Conservation (phyloP, 2,329 filamentous ascomycete species). For the Hymenoscyphus repandus region DNA sequence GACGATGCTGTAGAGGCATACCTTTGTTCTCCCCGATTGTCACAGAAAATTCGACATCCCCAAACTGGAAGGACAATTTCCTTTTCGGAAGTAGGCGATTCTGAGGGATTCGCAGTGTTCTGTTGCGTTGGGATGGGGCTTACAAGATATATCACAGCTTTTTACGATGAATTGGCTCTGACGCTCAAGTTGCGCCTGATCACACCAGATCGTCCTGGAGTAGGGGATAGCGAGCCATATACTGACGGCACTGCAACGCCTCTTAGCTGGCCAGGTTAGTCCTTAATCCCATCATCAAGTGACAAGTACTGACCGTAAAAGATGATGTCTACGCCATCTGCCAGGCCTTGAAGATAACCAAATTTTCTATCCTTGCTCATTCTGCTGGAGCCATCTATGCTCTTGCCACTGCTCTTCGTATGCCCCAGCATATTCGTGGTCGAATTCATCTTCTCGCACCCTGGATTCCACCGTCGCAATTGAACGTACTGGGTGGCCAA, state of each 20-base stretch:
- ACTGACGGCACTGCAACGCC: conserved; percentile 78
- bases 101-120: conserved; percentile 85
- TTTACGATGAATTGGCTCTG: conserved; percentile 91
- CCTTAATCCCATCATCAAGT: not conserved
- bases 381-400: conserved; percentile 98
- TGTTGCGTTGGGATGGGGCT: conserved; percentile 98
- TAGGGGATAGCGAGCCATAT: conserved; percentile 86
- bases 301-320: conserved; percentile 31
- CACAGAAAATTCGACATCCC: conserved; percentile 81
- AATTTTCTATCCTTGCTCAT: conserved; percentile 93
- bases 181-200: conserved; percentile 86
- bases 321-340: conserved; percentile 91
- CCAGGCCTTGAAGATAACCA: conserved; percentile 83
- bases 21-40: conserved; percentile 74
- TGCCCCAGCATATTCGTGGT: conserved; percentile 92
- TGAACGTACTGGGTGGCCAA: conserved; percentile 69
- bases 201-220: conserved; percentile 87
- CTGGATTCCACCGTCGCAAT: conserved; percentile 94
- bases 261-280: conserved; percentile 85
- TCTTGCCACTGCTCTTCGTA: conserved; percentile 85
- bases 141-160: conserved; percentile 91
- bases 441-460: conserved; percentile 91
- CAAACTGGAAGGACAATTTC: conserved; percentile 84
- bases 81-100: conserved; percentile 94
- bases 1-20: conserved; percentile 85